Base-by-base conservation (phyloP, 331 rosid genomes). In the Cydonia oblonga region DNA sequence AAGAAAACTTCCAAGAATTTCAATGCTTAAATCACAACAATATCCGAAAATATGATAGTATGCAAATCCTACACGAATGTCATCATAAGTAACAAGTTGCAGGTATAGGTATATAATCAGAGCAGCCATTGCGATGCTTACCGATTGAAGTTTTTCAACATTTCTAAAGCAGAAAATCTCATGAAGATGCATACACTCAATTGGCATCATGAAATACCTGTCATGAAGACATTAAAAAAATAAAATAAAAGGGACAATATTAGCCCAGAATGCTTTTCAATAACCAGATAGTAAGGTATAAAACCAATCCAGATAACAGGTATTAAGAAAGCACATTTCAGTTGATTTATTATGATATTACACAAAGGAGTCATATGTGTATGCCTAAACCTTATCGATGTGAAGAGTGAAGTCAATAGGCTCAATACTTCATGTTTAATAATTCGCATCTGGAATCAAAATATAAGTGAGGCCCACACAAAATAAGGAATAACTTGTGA, bases 121-220 rank as follows among this genome's bases (percentile, higher is more conserved):
- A 75, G 75, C 46, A 64, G 74, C 51, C 35, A 18, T 42, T 40
- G 60, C 75, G 77, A 57, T 60, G 72, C 97, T 86, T 85, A 93
- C 98, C 89, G 63, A 79, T 69, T 85, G 89, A 82, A 91, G 98
- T 76, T 88, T 89, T 81, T 84, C 92, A 76, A 91, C 96, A 65
- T 86, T 81, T 77, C 85, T 87, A 81, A 91, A 93, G 90, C 96
- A 87, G 61, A 80, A 78, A 80, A 85, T 77, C 83, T 93, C 96
- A 74, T 91, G 90, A 67, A 86, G 85, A 66, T 91, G 87, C 74
- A 78, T 69, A 83, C 92, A 81, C 70, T 86, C 89, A 69, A 86
- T 79, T 44, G 98, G 96, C 85, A 66, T 87, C 85, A 89, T 68
- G 83, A 70, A 86, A 73, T 88, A 84, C 82, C 97, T 91, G 91